A percentile compares a stretch with the other conserved stretches of the same genome.
Conservation (phyloP, 768 basidiomycete genomes). For the Tremella fuciformis region DNA sequence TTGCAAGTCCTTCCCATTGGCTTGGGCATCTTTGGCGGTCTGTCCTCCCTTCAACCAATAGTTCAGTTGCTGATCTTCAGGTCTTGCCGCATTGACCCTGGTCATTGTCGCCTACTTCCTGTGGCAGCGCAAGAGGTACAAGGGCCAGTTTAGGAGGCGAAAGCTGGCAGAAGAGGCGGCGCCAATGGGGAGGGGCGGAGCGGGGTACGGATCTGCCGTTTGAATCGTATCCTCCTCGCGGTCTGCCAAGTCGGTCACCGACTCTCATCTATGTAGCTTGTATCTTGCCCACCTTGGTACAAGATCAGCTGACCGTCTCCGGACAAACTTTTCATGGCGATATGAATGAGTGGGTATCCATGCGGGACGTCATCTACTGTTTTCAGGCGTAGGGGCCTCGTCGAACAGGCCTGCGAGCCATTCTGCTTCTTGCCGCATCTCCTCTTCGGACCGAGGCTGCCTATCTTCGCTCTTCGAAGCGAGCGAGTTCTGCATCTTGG, state of each 20-base stretch:
- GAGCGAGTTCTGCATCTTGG: not conserved
- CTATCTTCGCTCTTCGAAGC: constrained; percentile 61
- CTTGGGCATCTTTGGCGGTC: constrained; percentile 43
- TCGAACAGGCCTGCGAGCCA: constrained; percentile 65
- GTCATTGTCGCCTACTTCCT: constrained; percentile 79
- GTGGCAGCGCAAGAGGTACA: constrained; percentile 80
- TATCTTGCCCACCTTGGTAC: no score
- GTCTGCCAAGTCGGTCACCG: no score
- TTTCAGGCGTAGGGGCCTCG: not conserved
- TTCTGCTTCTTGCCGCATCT: constrained; percentile 75
- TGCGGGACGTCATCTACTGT: no score
- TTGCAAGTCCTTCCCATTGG: constrained; percentile 43
- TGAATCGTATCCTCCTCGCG: not conserved
- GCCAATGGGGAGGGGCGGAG: constrained; percentile 19
- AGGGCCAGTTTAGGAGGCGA: constrained; percentile 61
- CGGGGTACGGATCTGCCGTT: constrained; percentile 14
- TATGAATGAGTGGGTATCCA: no score
- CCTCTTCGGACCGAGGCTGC: constrained; percentile 62
- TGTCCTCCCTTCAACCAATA: not conserved
- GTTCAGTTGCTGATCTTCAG: constrained; percentile 40
- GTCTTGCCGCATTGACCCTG: constrained; percentile 77
- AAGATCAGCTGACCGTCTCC: no score
- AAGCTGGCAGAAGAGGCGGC: constrained; percentile 29
- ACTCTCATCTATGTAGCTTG: no score
- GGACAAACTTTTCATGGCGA: no score